Conservation (phyloP, 441 rosid species). For the Macaranga tanarius region DNA sequence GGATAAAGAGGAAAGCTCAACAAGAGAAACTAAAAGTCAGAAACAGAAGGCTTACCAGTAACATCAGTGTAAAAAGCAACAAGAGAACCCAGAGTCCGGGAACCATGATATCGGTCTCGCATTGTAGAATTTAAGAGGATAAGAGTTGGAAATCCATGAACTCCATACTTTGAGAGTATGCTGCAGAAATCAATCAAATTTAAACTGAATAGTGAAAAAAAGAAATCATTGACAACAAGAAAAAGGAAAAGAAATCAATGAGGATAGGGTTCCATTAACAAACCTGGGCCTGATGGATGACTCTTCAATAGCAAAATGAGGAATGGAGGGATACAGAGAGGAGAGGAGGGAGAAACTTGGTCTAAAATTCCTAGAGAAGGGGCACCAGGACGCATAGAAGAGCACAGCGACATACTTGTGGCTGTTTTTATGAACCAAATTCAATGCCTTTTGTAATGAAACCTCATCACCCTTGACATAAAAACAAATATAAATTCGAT, state of each 20-base stretch:
- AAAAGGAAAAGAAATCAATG: not conserved
- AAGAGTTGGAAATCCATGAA: constrained; percentile 91
- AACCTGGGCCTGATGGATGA: constrained; percentile 83
- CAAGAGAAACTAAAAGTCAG: not conserved
- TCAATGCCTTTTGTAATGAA: constrained; percentile 63
- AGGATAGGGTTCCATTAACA: constrained; percentile 22
- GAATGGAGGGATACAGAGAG: constrained; percentile 60
- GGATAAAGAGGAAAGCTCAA: not conserved
- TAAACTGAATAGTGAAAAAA: constrained; percentile 2
- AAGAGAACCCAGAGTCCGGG: constrained; percentile 66
- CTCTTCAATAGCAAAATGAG: constrained; percentile 81
- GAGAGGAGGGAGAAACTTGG: constrained; percentile 67
- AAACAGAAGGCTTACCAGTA: constrained; percentile 47
- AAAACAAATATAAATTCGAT: constrained; percentile 12
- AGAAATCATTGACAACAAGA: not conserved
- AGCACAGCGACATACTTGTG: constrained; percentile 71
- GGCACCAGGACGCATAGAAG: constrained; percentile 96
- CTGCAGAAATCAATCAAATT: constrained; percentile 43
- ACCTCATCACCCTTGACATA: constrained; percentile 76
- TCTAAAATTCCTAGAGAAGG: constrained; percentile 72
- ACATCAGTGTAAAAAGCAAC: constrained; percentile 63
- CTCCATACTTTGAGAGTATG: constrained; percentile 82
- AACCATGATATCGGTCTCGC: constrained; percentile 64
- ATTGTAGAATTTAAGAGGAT: constrained; percentile 73
- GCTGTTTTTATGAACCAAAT: constrained; percentile 55